Evolutionary conservation across 1,139 yeast genomes (phyloP).

Genomic region (Taphrina deformans): DNA sequence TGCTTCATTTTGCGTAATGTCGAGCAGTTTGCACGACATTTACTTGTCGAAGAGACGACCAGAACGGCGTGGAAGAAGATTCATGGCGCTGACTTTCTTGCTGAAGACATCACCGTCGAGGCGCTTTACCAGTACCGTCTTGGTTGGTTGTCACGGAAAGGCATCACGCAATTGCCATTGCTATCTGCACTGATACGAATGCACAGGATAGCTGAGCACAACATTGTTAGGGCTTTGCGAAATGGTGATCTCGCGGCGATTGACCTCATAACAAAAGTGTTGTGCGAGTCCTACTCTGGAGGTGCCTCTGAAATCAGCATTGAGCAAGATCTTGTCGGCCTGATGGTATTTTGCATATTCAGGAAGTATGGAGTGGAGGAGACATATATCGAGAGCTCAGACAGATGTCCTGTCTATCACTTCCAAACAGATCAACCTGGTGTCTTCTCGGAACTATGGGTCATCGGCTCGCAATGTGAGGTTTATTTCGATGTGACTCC

Average conservation of each 20-base stretch:
- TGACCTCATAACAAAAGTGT: not conserved
- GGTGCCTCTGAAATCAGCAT: not conserved
- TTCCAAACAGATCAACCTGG: conserved; percentile 23
- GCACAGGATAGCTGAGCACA: conserved; percentile 9
- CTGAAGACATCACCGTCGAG: not conserved
- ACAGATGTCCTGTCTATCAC: conserved; percentile 16
- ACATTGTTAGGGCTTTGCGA: not conserved
- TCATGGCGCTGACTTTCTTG: not conserved
- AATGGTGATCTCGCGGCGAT: not conserved
- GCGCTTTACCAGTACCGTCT: conserved; percentile 2
- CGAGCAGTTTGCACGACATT: not conserved
- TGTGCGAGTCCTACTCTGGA: not conserved
- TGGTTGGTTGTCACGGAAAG: conserved; percentile 1
- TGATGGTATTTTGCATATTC: conserved; percentile 9
- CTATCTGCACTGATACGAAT: not conserved
- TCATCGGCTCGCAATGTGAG: conserved; percentile 20
- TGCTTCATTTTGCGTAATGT: conserved; percentile 4
- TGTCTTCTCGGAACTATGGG: conserved; percentile 19
- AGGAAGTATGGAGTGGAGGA: conserved; percentile 24
- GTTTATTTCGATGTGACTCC: conserved; percentile 22
- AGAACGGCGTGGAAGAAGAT: conserved; percentile 11
- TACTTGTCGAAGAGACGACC: conserved; percentile 8
- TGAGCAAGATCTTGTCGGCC: conserved; percentile 6
- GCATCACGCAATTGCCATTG: not conserved
- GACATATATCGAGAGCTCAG: conserved; percentile 20